Base-by-base conservation (phyloP, 192 early-diverging fungal species). In the Piromyces finnis region DNA sequence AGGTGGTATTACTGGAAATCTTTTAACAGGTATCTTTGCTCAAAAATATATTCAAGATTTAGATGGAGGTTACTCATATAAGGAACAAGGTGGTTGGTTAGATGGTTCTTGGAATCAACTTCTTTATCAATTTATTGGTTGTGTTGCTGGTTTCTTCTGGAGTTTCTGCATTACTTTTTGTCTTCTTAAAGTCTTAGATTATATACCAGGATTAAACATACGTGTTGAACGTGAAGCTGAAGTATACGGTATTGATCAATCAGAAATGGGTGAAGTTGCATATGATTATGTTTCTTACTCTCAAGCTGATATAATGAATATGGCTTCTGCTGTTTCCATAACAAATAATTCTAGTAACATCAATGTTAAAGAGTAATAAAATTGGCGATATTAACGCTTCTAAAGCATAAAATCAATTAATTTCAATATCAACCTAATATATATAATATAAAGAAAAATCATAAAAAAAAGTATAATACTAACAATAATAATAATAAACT, bases 21-120 rank as follows among this genome's bases (percentile, higher is more conserved):
- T 97, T 78, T 86, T 96, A 39, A 96, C 95, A 17, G 96, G 94
- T 68, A 83, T 96, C 36, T 96, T 97, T 87, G 94, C 94, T 79
- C 90, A 92, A 82, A 88, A 90, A 78, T 84, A 82, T 0, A 85
- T 96, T 27, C 90, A 91, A 32, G 88, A 84, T 3, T 89, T 96
- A 35, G 92, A 92, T 81, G 85, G 41, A 5, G 41, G 41, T 51
- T 51, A 51, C 22, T 51, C 41, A 1, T 51, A 51, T 7, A 51
- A 51, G 6, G 41, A 9, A 15, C 41, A 51, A 51, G 86, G 92
- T 82, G 84, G 94, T 80, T 90, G 89, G 83, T 84, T 94, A 81
- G 89, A 93, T 81, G 90, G 90, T 77, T 89, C 93, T 83, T 90
- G 82, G 79, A 88, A 84, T 26, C 93, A 93, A 86, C 79, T 95